These are phyloP conservation scores for Fonsecaea nubica DNA, from an alignment of 2,329 filamentous ascomycete species.

Conservation along the genomic window DNA sequence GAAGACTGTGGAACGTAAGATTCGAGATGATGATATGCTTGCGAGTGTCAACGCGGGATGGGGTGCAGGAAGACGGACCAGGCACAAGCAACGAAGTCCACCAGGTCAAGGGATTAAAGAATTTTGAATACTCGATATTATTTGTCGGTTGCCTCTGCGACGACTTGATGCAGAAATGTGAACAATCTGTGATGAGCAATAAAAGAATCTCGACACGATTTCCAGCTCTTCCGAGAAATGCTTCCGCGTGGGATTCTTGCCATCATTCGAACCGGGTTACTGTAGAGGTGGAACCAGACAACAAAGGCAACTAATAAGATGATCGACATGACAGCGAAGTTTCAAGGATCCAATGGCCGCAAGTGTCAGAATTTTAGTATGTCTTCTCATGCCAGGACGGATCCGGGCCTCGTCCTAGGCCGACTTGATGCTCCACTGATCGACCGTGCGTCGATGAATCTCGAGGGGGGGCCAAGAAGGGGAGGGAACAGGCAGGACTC, in stretches of 20 bases:
- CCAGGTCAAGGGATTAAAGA: constrained; percentile 24
- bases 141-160: background rate
- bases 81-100: constrained; percentile 50
- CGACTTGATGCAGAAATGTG: background rate
- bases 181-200: background rate
- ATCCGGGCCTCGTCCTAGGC: background rate
- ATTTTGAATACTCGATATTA: constrained; percentile 22
- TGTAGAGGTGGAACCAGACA: background rate
- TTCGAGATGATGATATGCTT: constrained; percentile 36
- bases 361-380: background rate
- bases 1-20: constrained; percentile 28
- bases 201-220: background rate
- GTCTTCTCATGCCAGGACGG: background rate
- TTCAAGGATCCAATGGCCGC: background rate
- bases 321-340: background rate
- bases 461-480: background rate
- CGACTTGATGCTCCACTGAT: constrained; percentile 2
- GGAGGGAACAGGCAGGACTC: background rate
- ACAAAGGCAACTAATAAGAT: background rate
- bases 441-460: constrained; percentile 1
- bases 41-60: constrained; percentile 30
- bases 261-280: background rate
- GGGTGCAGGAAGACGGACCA: constrained; percentile 36
- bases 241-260: background rate
- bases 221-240: background rate